These are phyloP conservation scores for Hypoxylon fragiforme DNA, from an alignment of 495 filamentous ascomycete species.

Conservation along the genomic window DNA sequence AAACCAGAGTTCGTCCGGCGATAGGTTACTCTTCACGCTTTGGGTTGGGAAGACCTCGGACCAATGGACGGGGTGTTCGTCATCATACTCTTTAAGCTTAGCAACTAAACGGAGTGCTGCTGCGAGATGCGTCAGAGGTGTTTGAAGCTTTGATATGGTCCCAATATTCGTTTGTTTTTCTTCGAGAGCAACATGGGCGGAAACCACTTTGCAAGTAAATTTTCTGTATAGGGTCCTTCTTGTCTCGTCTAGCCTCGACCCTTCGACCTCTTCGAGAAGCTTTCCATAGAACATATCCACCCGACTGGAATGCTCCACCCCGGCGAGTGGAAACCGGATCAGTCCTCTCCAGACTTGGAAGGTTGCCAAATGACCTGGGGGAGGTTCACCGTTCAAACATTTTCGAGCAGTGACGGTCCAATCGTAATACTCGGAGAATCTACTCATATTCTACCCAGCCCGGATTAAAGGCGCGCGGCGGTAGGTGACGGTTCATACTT, in stretches of 20 bases:
- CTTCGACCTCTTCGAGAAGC: conserved; percentile 15
- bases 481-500: no score
- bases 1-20: conserved; percentile 26
- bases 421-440: conserved; percentile 21
- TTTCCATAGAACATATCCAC: conserved; percentile 19
- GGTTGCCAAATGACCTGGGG: conserved; percentile 1
- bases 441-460: conserved; percentile 27
- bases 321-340: conserved; percentile 17
- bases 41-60: conserved; percentile 25
- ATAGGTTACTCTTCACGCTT: background rate
- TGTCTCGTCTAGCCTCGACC: conserved; percentile 13
- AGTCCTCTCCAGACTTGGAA: conserved; percentile 1
- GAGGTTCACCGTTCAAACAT: conserved; percentile 19
- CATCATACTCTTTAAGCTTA: conserved; percentile 23
- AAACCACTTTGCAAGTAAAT: conserved; percentile 14
- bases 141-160: conserved; percentile 10
- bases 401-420: conserved; percentile 25
- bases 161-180: conserved; percentile 3
- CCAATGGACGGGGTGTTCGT: conserved; percentile 30
- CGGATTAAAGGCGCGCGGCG: no score
- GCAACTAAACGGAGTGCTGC: conserved; percentile 18
- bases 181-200: conserved; percentile 20
- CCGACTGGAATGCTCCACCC: conserved; percentile 8
- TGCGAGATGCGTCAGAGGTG: conserved; percentile 8
- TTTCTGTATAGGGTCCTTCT: conserved; percentile 20